A percentile compares a stretch with the other conserved stretches of the same genome.
Evolutionary conservation across 2,329 filamentous ascomycete species (phyloP).

Genomic region (Calycina herbarum): DNA sequence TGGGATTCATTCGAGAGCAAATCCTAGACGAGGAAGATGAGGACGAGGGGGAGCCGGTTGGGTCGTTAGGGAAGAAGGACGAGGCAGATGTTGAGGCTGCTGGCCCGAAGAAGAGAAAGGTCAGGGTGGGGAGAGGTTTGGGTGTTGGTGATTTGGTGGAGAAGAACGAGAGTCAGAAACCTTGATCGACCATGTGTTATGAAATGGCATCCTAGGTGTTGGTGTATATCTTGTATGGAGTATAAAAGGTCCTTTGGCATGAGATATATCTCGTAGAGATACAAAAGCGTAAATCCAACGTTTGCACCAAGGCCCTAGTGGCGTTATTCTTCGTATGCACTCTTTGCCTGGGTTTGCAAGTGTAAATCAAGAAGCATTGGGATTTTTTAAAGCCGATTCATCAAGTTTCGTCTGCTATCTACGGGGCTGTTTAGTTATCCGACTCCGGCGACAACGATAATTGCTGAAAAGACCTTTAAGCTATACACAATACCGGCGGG

Average conservation of each 20-base stretch:
- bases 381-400: no score
- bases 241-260: slow-evolving; percentile 16
- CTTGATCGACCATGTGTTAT: slow-evolving; percentile 21
- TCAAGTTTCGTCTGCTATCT: no score
- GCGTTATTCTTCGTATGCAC: neutral
- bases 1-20: slow-evolving; percentile 57
- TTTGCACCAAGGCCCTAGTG: neutral
- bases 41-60: slow-evolving; percentile 68
- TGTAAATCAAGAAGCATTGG: neutral
- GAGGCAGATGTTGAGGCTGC: slow-evolving; percentile 47
- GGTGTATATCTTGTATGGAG: slow-evolving; percentile 13
- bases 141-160: slow-evolving; percentile 80
- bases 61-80: slow-evolving; percentile 57
- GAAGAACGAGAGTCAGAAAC: slow-evolving; percentile 60
- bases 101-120: slow-evolving; percentile 67
- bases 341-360: neutral
- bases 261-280: slow-evolving; percentile 5
- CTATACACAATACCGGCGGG: no score
- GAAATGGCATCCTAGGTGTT: neutral
- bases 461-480: no score
- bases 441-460: no score
- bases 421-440: no score
- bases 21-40: slow-evolving; percentile 50
- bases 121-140: slow-evolving; percentile 77
- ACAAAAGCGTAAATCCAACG: neutral